phyloP scores from a whole-genome alignment of 345 rosid genomes.

The Arabidopsis suecica region DNA sequence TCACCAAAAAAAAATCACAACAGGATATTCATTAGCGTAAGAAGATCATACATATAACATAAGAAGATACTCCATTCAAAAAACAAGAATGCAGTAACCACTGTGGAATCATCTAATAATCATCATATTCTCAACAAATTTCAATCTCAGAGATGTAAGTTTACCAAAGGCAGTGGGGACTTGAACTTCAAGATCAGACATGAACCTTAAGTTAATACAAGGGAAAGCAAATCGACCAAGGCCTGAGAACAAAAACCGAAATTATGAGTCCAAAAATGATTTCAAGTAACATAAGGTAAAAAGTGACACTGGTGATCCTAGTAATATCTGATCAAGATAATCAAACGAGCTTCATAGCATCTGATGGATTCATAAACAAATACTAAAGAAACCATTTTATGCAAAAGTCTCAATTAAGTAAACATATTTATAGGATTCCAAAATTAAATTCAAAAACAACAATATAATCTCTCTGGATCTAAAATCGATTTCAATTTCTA shows the following conservation, averaged over 20 bases:
- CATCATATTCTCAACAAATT: not conserved
- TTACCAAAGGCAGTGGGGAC: slow-evolving; percentile 55
- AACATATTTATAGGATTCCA: not conserved
- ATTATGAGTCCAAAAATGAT: not conserved
- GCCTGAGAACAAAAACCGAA: slow-evolving; percentile 13
- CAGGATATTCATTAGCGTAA: not conserved
- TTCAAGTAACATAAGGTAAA: not conserved
- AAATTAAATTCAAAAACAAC: not conserved
- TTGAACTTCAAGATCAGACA: slow-evolving; percentile 54
- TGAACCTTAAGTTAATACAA: slow-evolving; percentile 49
- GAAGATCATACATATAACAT: not conserved
- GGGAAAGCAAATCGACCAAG: slow-evolving; percentile 19
- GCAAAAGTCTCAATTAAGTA: not conserved
- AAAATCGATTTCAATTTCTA: not conserved
- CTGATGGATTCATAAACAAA: slow-evolving; percentile 1
- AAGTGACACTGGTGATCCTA: not conserved
- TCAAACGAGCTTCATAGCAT: slow-evolving; percentile 10
- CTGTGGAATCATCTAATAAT: not conserved
- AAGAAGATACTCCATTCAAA: slow-evolving; percentile 1
- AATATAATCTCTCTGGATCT: not conserved
- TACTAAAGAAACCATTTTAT: not conserved
- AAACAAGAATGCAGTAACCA: not conserved
- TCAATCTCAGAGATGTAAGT: too few relatives aligned
- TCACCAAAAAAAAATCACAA: not conserved
- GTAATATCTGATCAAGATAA: not conserved